Percentiles rank a stretch among this genome's conserved stretches.
These are phyloP conservation scores for Penicillium sp. DNA, from an alignment of 2,329 filamentous ascomycete species.

Conservation along the genomic window DNA sequence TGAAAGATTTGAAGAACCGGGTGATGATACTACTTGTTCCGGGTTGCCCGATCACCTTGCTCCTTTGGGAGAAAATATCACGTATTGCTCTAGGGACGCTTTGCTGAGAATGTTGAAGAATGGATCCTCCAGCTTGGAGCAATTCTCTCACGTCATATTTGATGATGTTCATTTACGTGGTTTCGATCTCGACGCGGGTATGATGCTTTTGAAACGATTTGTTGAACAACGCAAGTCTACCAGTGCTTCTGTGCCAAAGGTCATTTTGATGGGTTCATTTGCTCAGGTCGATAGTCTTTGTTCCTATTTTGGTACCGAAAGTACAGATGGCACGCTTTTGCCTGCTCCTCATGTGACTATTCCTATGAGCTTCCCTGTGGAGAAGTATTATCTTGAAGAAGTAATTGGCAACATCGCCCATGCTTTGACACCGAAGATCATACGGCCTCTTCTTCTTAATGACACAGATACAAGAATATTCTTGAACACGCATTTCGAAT, in stretches of 20 bases:
- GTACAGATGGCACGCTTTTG: constrained; percentile 27
- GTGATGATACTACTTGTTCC: constrained; percentile 46
- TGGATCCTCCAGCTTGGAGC: constrained; percentile 37
- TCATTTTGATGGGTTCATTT: constrained; percentile 52
- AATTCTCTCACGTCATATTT: constrained; percentile 49
- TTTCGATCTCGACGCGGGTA: constrained; percentile 46
- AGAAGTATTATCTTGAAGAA: constrained; percentile 44
- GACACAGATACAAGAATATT: constrained; percentile 5
- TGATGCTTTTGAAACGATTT: constrained; percentile 46
- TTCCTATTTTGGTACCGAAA: constrained; percentile 40
- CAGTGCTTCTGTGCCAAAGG: constrained; percentile 40
- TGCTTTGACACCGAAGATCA: constrained; percentile 20
- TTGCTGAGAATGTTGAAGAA: constrained; percentile 46
- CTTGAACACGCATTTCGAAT: constrained; percentile 7
- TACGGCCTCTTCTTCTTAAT: constrained; percentile 11
- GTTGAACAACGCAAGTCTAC: constrained; percentile 34
- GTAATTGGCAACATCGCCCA: constrained; percentile 33
- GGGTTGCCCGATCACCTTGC: constrained; percentile 42
- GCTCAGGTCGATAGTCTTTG: constrained; percentile 47
- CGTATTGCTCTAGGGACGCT: constrained; percentile 52
- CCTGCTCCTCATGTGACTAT: constrained; percentile 44
- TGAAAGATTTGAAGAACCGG: constrained; percentile 44
- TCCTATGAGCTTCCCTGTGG: constrained; percentile 46
- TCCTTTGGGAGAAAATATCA: constrained; percentile 42
- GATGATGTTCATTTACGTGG: constrained; percentile 53